phyloP scores from a whole-genome alignment of 2,329 filamentous ascomycete genomes.

The Aspergillus sp. region DNA sequence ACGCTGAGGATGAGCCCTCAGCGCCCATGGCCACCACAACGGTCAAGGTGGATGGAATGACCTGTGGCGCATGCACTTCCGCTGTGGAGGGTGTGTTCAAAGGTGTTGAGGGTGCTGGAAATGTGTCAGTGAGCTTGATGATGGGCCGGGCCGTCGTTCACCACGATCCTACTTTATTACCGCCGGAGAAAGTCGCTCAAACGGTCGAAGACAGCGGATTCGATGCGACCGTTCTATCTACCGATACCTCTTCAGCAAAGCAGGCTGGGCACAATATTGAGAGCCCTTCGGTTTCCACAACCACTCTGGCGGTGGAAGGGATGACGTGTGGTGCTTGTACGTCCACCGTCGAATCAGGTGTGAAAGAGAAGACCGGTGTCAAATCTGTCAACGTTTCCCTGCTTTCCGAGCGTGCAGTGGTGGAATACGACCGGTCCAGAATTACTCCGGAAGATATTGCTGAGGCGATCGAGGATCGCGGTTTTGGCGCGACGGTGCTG shows the following conservation, averaged over 20 bases:
- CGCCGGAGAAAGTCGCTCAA: slow-evolving; percentile 69
- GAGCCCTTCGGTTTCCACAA: slow-evolving; percentile 48
- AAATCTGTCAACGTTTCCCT: slow-evolving; percentile 74
- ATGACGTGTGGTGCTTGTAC: slow-evolving; percentile 93
- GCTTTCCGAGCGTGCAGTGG: slow-evolving; percentile 75
- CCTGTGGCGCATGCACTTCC: slow-evolving; percentile 88
- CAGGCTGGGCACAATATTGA: slow-evolving; percentile 32
- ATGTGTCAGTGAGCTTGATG: slow-evolving; percentile 83
- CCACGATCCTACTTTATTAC: slow-evolving; percentile 70
- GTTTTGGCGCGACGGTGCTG: slow-evolving; percentile 73
- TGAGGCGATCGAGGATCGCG: slow-evolving; percentile 59
- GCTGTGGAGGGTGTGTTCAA: slow-evolving; percentile 91
- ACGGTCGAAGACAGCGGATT: slow-evolving; percentile 90
- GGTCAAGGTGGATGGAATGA: slow-evolving; percentile 78
- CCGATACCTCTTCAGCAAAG: slow-evolving; percentile 58
- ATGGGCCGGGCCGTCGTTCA: slow-evolving; percentile 94
- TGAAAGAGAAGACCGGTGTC: slow-evolving; percentile 67
- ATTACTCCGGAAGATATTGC: slow-evolving; percentile 49
- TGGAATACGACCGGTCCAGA: slow-evolving; percentile 63
- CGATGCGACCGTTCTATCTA: slow-evolving; percentile 80
- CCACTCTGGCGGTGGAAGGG: slow-evolving; percentile 71
- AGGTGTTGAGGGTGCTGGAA: slow-evolving; percentile 70
- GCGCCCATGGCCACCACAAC: slow-evolving; percentile 82
- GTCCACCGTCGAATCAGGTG: slow-evolving; percentile 73
- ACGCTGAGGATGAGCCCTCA: slow-evolving; percentile 17